A percentile compares a stretch with the other conserved stretches of the same genome.
phyloP scores from a whole-genome alignment of 75 land plant genomes.

The Gnetum montanum region DNA sequence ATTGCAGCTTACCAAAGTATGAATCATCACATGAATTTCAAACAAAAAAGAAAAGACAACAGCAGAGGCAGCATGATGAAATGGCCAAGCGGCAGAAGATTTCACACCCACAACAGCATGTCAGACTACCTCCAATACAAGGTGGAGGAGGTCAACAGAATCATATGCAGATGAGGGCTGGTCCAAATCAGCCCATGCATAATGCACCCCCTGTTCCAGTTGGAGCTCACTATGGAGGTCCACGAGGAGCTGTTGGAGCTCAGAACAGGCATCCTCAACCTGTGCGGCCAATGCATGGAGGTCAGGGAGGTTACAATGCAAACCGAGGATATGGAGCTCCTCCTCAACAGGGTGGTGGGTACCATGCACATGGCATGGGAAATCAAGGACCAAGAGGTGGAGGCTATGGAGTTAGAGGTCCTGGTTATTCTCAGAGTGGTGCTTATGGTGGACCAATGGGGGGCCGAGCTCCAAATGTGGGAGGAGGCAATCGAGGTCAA shows the following conservation, averaged over 20 bases:
- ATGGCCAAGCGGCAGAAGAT: constrained; percentile 71
- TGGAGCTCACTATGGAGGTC: constrained; percentile 43
- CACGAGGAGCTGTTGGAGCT: constrained; percentile 53
- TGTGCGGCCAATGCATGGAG: constrained; percentile 48
- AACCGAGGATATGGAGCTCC: constrained; percentile 24
- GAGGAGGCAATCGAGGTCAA: constrained; percentile 45
- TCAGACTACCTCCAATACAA: constrained; percentile 70
- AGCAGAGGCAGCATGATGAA: constrained; percentile 87
- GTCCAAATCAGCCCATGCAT: constrained; percentile 53
- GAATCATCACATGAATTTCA: constrained; percentile 95
- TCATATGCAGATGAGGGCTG: constrained; percentile 45
- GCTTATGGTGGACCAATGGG: constrained; percentile 33
- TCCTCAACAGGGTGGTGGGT: constrained; percentile 45
- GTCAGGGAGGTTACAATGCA: constrained; percentile 33
- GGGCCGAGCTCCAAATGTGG: constrained; percentile 34
- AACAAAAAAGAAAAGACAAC: constrained; percentile 89
- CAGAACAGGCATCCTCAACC: constrained; percentile 61
- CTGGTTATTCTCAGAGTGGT: constrained; percentile 41
- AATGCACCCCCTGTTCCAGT: constrained; percentile 29
- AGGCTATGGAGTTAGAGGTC: constrained; percentile 33
- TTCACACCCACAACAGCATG: constrained; percentile 58
- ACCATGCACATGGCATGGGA: constrained; percentile 24
- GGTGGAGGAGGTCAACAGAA: constrained; percentile 37
- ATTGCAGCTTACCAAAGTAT: constrained; percentile 72
- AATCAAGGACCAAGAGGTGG: constrained; percentile 33